Evolutionary conservation across 2,329 filamentous ascomycete genomes (phyloP).

Genomic region (Thelonectria discophora): DNA sequence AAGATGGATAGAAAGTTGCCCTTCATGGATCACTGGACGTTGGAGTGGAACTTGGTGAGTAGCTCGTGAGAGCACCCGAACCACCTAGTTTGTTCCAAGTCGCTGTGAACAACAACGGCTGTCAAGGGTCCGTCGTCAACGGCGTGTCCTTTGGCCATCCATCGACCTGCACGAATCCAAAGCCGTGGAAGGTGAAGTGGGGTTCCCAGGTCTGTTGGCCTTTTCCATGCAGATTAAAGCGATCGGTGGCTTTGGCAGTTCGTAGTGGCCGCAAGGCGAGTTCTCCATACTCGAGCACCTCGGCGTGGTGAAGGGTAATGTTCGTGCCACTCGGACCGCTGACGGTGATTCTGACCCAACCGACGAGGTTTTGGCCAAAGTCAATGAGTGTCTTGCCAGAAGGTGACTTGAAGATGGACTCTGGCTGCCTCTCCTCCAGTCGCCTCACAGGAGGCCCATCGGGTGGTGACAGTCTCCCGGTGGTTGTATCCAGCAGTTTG

Average conservation of each 20-base stretch:
- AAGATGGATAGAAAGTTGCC: conserved; percentile 66
- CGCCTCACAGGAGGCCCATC: conserved; percentile 55
- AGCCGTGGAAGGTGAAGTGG: conserved; percentile 23
- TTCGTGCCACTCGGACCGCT: conserved; percentile 49
- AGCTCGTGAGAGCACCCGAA: conserved; percentile 62
- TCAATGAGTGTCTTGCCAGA: conserved; percentile 59
- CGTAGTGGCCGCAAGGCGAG: conserved; percentile 11
- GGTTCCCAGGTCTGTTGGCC: conserved; percentile 11
- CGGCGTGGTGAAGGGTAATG: conserved; percentile 51
- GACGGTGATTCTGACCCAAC: conserved; percentile 54
- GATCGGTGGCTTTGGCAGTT: conserved; percentile 7
- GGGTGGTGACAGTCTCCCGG: conserved; percentile 48
- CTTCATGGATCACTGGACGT: conserved; percentile 64
- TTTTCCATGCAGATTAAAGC: conserved; percentile 7
- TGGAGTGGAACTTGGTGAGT: conserved; percentile 64
- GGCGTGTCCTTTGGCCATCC: conserved; percentile 25
- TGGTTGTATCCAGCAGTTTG: conserved; percentile 43
- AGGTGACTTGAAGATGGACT: conserved; percentile 44
- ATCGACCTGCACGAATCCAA: conserved; percentile 17
- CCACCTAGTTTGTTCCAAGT: conserved; percentile 59
- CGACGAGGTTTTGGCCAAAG: conserved; percentile 68
- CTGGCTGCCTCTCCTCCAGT: conserved; percentile 42
- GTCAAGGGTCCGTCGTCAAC: conserved; percentile 33
- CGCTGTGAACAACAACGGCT: conserved; percentile 57
- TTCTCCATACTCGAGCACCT: conserved; percentile 23